A percentile compares a stretch with the other conserved stretches of the same genome.
These are phyloP conservation scores for Hypoxylon sp. DNA, from an alignment of 2,329 filamentous ascomycete species.

Conservation along the genomic window DNA sequence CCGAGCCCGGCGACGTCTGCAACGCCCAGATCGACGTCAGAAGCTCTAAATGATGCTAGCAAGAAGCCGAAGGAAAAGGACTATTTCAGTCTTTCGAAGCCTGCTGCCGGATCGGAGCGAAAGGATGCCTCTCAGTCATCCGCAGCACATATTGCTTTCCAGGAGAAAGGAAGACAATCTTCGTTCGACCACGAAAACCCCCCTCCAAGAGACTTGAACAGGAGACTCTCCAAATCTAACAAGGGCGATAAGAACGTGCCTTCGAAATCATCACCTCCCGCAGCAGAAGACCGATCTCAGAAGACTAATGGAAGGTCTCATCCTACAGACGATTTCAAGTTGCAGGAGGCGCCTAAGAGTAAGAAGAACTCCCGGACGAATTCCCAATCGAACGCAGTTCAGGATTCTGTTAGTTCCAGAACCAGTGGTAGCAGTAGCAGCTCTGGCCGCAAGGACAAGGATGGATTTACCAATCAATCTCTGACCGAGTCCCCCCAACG, in stretches of 20 bases:
- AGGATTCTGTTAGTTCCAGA: conserved; percentile 58
- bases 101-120: conserved; percentile 59
- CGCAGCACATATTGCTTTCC: conserved; percentile 92
- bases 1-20: conserved; percentile 72
- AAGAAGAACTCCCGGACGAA: conserved; percentile 65
- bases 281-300: conserved; percentile 58
- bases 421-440: conserved; percentile 59
- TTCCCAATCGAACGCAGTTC: conserved; percentile 60
- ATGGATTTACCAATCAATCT: conserved; percentile 43
- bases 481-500: conserved; percentile 55
- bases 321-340: conserved; percentile 75
- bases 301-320: conserved; percentile 58
- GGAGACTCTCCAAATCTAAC: conserved; percentile 64
- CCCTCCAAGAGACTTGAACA: conserved; percentile 64
- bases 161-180: conserved; percentile 81
- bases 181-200: conserved; percentile 73
- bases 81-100: conserved; percentile 68
- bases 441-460: conserved; percentile 57
- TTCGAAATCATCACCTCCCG: conserved; percentile 51
- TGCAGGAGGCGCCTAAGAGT: conserved; percentile 84
- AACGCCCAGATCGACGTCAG: conserved; percentile 69
- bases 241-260: conserved; percentile 55
- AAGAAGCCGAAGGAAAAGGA: conserved; percentile 69
- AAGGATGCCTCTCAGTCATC: conserved; percentile 67
- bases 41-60: conserved; percentile 61